Conservation (phyloP, 163 green algal genomes). For the Scenedesmus sp. region DNA sequence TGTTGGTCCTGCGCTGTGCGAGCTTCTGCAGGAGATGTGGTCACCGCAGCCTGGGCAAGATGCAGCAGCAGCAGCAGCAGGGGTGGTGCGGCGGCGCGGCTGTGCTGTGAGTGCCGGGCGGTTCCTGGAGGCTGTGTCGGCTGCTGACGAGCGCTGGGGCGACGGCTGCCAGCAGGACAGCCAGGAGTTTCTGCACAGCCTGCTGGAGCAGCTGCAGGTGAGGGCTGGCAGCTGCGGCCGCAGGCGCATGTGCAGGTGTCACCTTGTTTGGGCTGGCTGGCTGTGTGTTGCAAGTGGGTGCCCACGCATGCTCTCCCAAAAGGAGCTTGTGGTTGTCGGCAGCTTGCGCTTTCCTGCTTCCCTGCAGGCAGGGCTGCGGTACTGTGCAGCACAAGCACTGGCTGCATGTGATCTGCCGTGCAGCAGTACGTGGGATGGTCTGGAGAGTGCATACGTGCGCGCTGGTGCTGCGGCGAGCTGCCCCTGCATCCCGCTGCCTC, state of each 20-base stretch:
- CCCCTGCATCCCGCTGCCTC: not conserved
- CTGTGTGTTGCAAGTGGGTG: not conserved
- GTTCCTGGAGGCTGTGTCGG: conserved; percentile 31
- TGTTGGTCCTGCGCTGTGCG: conserved; percentile 36
- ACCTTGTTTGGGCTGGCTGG: too few relatives aligned
- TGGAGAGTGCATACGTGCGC: not conserved
- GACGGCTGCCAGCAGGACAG: conserved; percentile 80
- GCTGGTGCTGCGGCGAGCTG: not conserved
- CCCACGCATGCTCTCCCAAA: not conserved
- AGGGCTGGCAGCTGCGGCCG: not conserved
- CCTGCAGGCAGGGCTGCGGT: not conserved
- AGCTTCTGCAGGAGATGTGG: conserved; percentile 37
- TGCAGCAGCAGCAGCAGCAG: conserved; percentile 12
- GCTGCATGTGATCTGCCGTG: too few relatives aligned
- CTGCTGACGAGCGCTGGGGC: conserved; percentile 70
- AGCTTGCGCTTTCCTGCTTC: not conserved
- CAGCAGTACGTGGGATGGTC: too few relatives aligned
- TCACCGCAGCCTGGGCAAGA: not conserved
- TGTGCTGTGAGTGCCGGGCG: conserved; percentile 4
- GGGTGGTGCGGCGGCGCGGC: not conserved
- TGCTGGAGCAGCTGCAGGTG: conserved; percentile 84
- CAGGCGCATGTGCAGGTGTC: too few relatives aligned
- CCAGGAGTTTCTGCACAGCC: conserved; percentile 85
- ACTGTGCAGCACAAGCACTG: too few relatives aligned
- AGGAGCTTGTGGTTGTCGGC: not conserved